Evolutionary conservation across 257 asterid species (phyloP).

Genomic region (Solanum boliviense): DNA sequence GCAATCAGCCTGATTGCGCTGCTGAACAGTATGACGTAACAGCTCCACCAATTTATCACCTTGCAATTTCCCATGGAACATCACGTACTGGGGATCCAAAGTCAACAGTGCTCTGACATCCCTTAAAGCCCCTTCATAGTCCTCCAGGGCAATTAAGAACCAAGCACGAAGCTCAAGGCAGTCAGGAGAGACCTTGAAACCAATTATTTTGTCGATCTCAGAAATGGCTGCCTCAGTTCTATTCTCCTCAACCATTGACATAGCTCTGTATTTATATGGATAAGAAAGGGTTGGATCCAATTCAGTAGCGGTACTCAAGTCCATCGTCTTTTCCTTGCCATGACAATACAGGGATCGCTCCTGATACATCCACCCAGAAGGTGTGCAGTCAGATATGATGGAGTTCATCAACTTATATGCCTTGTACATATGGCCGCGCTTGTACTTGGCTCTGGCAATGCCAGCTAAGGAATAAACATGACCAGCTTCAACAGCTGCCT

Average conservation of each 20-base stretch:
- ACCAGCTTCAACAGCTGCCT: constrained; percentile 55
- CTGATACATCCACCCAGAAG: constrained; percentile 96
- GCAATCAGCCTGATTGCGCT: constrained; percentile 83
- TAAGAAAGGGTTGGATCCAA: constrained; percentile 85
- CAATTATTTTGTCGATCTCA: constrained; percentile 65
- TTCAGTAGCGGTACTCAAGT: constrained; percentile 69
- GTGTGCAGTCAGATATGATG: constrained; percentile 49
- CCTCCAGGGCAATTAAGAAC: constrained; percentile 60
- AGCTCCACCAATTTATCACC: constrained; percentile 73
- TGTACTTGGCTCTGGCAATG: constrained; percentile 63
- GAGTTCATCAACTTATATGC: constrained; percentile 76
- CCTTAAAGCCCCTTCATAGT: constrained; percentile 67
- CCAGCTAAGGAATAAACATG: constrained; percentile 80
- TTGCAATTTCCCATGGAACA: constrained; percentile 73
- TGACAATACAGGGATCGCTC: constrained; percentile 72
- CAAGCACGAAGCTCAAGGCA: constrained; percentile 97
- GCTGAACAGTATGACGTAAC: constrained; percentile 47
- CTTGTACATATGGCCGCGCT: constrained; percentile 75
- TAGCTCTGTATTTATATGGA: constrained; percentile 78
- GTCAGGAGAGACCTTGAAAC: constrained; percentile 82
- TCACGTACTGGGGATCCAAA: constrained; percentile 67
- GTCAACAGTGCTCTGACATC: constrained; percentile 80
- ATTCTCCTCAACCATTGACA: constrained; percentile 48
- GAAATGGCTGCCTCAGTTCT: constrained; percentile 50
- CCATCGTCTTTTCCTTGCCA: constrained; percentile 65